Evolutionary conservation across 495 filamentous ascomycete genomes (phyloP), one percentile per base, ranked within the genome.

Genomic region (Podospora appendiculata): DNA sequence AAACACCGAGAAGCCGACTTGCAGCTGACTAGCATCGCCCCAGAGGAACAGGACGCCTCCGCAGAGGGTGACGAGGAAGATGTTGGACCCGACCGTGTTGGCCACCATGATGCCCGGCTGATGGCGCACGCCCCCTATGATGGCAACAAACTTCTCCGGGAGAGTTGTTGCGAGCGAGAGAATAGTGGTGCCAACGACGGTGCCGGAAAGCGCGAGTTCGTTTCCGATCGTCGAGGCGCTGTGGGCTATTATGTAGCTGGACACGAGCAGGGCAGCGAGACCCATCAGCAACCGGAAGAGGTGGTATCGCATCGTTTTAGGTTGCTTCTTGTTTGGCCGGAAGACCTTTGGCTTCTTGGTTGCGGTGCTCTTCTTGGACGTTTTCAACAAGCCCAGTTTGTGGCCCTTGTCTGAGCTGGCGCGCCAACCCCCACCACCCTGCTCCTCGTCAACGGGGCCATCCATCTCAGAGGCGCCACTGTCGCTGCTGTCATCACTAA

Each of bases 161-260:
- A 82, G 56, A 0, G 79, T 82, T 0, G 79, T 81, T 14, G 79
- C 79, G 47, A 82, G 70, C 0, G 80, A 70, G 2, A 84, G 62
- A 11, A 84, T 66, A 0, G 71, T 75, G 25, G 80, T 60, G 36
- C 80, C 79, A 16, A 84, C 63, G 11, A 81, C 58, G 0, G 67
- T 68, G 36, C 65, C 72, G 1, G 78, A 78, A 0, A 79, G 55
- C 36, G 62, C 51, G 1, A 79, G 56, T 17, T 58, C 62, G 39
- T 70, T 63, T 5, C 65, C 66, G 25, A 79, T 64, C 17, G 62
- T 54, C 11, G 54, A 58, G 8, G 73, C 69, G 36, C 65, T 69
- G 47, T 72, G 69, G 8, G 77, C 62, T 32, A 79, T 63, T 41
- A 79, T 61, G 50, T 75, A 75, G 47, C 76, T 72, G 6, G 74